Conservation (phyloP, 2,329 filamentous ascomycete genomes). For the Alternaria panax region DNA sequence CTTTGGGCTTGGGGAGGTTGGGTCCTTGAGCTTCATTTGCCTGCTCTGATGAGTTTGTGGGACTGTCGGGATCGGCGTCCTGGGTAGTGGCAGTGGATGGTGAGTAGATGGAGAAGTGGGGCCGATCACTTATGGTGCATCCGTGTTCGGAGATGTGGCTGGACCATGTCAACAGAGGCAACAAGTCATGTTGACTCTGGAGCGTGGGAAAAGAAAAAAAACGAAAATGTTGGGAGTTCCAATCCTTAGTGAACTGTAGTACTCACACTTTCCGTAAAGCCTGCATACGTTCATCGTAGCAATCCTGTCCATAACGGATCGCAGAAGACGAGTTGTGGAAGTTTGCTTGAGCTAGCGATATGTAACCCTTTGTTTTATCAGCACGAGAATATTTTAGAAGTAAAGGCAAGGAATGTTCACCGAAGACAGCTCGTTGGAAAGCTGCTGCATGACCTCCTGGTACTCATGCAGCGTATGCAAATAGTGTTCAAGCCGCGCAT, state of each 20-base stretch:
- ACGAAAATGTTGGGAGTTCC: too few relatives aligned
- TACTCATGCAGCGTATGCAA: slow-evolving; percentile 73
- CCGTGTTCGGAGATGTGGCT: slow-evolving; percentile 9
- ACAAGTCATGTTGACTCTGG: not conserved
- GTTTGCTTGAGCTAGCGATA: slow-evolving; percentile 75
- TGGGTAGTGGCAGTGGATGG: not conserved
- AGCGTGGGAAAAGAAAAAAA: not conserved
- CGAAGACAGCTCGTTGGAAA: slow-evolving; percentile 62
- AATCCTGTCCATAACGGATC: slow-evolving; percentile 71
- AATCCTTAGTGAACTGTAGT: not conserved
- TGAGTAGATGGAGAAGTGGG: slow-evolving; percentile 8
- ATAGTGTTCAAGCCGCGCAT: slow-evolving; percentile 70
- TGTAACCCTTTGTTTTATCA: slow-evolving; percentile 48
- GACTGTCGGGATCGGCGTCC: not conserved
- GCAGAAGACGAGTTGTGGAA: slow-evolving; percentile 71
- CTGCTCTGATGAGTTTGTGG: not conserved
- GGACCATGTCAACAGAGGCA: not conserved
- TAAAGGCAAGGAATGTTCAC: slow-evolving; percentile 50
- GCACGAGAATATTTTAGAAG: not conserved
- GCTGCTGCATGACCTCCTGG: slow-evolving; percentile 62
- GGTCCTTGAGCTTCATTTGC: not conserved
- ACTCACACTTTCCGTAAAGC: slow-evolving; percentile 61
- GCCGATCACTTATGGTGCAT: slow-evolving; percentile 18
- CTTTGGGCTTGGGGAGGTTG: not conserved
- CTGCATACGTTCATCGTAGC: slow-evolving; percentile 77